Percentiles rank a stretch among this genome's conserved stretches.
These are phyloP conservation scores for Ophiosphaerella korrae DNA, from an alignment of 2,329 filamentous ascomycete genomes.

Conservation along the genomic window DNA sequence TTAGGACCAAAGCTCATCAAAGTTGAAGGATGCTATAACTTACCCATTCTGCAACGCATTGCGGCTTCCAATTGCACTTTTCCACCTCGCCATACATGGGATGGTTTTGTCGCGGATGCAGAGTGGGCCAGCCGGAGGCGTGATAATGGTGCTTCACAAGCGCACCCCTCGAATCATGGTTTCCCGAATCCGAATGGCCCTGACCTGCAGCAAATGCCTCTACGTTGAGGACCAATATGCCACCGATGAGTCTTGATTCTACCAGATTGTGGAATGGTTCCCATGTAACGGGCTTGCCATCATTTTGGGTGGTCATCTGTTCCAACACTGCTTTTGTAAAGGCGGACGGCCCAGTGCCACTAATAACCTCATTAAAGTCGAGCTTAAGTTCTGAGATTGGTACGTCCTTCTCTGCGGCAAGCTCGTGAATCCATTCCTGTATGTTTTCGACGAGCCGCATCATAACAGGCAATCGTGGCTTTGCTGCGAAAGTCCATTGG, in stretches of 20 bases:
- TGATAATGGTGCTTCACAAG: constrained; percentile 78
- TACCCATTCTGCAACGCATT: constrained; percentile 67
- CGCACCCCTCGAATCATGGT: constrained; percentile 68
- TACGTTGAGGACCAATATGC: constrained; percentile 70
- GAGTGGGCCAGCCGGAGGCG: constrained; percentile 72
- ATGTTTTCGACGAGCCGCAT: constrained; percentile 71
- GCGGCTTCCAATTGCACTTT: constrained; percentile 70
- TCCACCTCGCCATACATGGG: constrained; percentile 73
- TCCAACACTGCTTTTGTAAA: constrained; percentile 69
- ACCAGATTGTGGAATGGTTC: constrained; percentile 67
- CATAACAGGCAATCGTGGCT: constrained; percentile 71
- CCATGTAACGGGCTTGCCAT: constrained; percentile 61
- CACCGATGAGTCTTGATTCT: constrained; percentile 68
- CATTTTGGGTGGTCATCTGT: constrained; percentile 62
- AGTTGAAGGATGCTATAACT: constrained; percentile 2
- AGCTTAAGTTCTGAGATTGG: constrained; percentile 66
- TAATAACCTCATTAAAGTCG: constrained; percentile 75
- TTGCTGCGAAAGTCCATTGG: constrained; percentile 76
- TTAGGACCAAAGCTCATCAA: constrained; percentile 8
- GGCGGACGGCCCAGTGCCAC: constrained; percentile 72
- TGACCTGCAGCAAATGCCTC: constrained; percentile 76
- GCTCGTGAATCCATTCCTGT: constrained; percentile 66
- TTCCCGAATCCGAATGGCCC: constrained; percentile 74
- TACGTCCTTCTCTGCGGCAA: constrained; percentile 64
- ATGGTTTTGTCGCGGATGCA: constrained; percentile 69